These are phyloP conservation scores for Boletus bicolor DNA, from an alignment of 768 basidiomycete species.

Conservation along the genomic window DNA sequence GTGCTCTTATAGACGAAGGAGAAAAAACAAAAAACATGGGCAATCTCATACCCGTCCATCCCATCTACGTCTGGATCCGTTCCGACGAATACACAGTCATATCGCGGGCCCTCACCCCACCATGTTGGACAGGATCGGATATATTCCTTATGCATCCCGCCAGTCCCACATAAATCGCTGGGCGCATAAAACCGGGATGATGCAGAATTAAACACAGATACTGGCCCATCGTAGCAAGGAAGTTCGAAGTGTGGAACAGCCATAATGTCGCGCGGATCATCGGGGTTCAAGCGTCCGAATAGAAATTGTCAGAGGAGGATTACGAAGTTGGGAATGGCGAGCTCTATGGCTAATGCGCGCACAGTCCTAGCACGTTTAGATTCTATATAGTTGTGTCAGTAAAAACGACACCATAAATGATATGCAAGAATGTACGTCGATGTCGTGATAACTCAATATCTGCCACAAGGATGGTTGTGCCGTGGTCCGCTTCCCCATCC, in stretches of 20 bases:
- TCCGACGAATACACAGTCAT: slow-evolving; percentile 27
- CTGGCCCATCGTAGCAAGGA: background rate
- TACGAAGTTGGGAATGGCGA: background rate
- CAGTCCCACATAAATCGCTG: slow-evolving; percentile 25
- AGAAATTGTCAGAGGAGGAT: slow-evolving; percentile 6
- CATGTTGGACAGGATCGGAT: slow-evolving; percentile 24
- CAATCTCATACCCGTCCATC: slow-evolving; percentile 21
- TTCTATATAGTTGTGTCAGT: background rate
- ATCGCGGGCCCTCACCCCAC: slow-evolving; percentile 3
- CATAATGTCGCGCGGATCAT: slow-evolving; percentile 1
- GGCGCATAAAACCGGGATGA: slow-evolving; percentile 26
- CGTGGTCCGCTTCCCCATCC: no score
- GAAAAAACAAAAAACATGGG: slow-evolving; percentile 21
- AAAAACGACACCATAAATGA: no score
- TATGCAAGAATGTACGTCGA: no score
- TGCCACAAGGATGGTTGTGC: no score
- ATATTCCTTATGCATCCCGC: slow-evolving; percentile 28
- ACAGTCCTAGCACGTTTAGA: background rate
- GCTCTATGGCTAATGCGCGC: background rate
- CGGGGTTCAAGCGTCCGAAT: slow-evolving; percentile 1
- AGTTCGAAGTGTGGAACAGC: background rate
- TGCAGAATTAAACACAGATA: slow-evolving; percentile 21
- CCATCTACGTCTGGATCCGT: slow-evolving; percentile 3
- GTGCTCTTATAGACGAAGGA: slow-evolving; percentile 9
- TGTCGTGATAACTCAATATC: no score